Evolutionary conservation across 495 filamentous ascomycete species (phyloP).

Genomic region (Amorphotheca resinae): DNA sequence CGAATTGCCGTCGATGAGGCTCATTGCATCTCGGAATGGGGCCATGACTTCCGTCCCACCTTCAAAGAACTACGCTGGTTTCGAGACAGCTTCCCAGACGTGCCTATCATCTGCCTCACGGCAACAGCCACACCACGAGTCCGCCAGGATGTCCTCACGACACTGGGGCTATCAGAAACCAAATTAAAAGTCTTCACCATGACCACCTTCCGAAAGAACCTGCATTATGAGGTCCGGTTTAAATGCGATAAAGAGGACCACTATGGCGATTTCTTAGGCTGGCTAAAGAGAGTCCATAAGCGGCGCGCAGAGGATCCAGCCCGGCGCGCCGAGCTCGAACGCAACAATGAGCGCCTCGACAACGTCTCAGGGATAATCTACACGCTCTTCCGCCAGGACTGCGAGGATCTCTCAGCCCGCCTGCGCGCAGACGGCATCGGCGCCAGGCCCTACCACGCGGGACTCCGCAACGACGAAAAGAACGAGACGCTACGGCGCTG

Average conservation of each 20-base stretch:
- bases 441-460: slow-evolving; percentile 60
- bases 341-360: slow-evolving; percentile 37
- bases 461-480: slow-evolving; percentile 46
- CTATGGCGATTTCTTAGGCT: slow-evolving; percentile 54
- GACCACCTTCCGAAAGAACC: slow-evolving; percentile 67
- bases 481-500: slow-evolving; percentile 55
- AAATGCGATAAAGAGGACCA: slow-evolving; percentile 61
- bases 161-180: slow-evolving; percentile 49
- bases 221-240: slow-evolving; percentile 91
- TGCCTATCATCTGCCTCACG: slow-evolving; percentile 83
- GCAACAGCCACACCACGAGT: slow-evolving; percentile 79
- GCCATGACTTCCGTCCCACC: slow-evolving; percentile 89
- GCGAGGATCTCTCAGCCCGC: slow-evolving; percentile 57
- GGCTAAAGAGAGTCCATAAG: slow-evolving; percentile 57
- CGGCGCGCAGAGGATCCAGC: slow-evolving; percentile 41
- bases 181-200: slow-evolving; percentile 65
- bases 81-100: slow-evolving; percentile 61
- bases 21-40: slow-evolving; percentile 97
- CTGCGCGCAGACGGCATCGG: slow-evolving; percentile 50
- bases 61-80: slow-evolving; percentile 88
- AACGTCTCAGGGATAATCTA: slow-evolving; percentile 82
- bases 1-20: slow-evolving; percentile 89
- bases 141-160: slow-evolving; percentile 63
- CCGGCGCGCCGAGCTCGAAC: slow-evolving; percentile 37
- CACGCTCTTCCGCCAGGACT: slow-evolving; percentile 63